Conservation (phyloP, 768 basidiomycete genomes). For the Peribolospora baueri region DNA sequence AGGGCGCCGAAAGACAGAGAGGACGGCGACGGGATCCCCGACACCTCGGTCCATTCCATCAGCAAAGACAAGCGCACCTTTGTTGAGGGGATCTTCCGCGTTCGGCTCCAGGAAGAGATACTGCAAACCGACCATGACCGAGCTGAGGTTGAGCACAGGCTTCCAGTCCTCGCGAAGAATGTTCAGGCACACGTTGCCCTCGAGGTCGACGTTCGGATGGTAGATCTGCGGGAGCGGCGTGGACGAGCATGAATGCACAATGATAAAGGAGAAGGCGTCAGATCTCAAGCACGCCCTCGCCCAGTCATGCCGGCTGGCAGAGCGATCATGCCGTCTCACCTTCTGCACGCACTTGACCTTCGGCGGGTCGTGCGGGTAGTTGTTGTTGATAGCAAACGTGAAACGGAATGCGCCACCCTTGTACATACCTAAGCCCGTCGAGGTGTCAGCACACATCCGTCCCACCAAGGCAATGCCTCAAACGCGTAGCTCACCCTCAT, state of each 20-base stretch:
- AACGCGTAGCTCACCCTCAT: constrained; percentile 45
- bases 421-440: constrained; percentile 57
- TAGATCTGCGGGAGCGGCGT: constrained; percentile 43
- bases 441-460: background rate
- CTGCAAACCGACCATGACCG: constrained; percentile 94
- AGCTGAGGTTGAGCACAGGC: constrained; percentile 87
- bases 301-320: background rate
- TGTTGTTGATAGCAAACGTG: constrained; percentile 85
- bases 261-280: background rate
- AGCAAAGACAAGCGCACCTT: constrained; percentile 36
- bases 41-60: background rate
- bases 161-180: constrained; percentile 99
- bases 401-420: constrained; percentile 81
- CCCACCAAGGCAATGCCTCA: background rate
- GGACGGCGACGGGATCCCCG: background rate
- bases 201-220: constrained; percentile 92
- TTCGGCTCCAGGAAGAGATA: constrained; percentile 98
- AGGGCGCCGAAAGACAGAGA: background rate
- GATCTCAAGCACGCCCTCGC: background rate
- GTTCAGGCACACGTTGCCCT: constrained; percentile 95
- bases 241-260: background rate
- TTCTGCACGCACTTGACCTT: constrained; percentile 95
- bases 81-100: constrained; percentile 93
- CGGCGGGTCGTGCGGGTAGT: constrained; percentile 97
- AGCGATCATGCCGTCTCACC: constrained; percentile 26